Percentiles rank a stretch among this genome's conserved stretches.
Evolutionary conservation across 257 asterid species (phyloP).

Genomic region (Nemophila menziesii): DNA sequence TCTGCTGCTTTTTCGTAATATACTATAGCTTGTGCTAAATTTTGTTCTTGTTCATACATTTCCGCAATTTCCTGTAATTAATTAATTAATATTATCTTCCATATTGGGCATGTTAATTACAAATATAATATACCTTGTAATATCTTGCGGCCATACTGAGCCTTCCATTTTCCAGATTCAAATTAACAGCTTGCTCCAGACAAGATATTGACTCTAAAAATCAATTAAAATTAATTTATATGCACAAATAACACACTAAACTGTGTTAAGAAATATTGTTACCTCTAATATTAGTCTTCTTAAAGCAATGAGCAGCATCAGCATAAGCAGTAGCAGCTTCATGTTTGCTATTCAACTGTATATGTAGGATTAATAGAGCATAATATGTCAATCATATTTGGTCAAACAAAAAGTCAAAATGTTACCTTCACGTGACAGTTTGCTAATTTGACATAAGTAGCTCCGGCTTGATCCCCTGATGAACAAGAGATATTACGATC

Average conservation of each 20-base stretch:
- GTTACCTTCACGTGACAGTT: slow-evolving; percentile 67
- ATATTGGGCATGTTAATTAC: background rate
- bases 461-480: slow-evolving; percentile 94
- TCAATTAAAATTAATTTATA: background rate
- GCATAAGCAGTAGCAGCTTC: slow-evolving; percentile 87
- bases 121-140: slow-evolving; percentile 53
- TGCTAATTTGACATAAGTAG: slow-evolving; percentile 73
- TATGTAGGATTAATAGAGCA: background rate
- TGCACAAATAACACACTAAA: no score
- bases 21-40: slow-evolving; percentile 65
- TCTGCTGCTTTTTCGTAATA: slow-evolving; percentile 90
- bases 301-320: slow-evolving; percentile 87
- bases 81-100: background rate
- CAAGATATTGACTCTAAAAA: slow-evolving; percentile 77
- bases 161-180: slow-evolving; percentile 88
- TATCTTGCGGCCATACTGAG: slow-evolving; percentile 92
- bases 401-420: background rate
- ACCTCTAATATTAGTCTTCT: slow-evolving; percentile 65
- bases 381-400: background rate
- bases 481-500: slow-evolving; percentile 6
- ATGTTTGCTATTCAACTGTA: slow-evolving; percentile 85
- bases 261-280: background rate
- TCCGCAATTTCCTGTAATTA: slow-evolving; percentile 75
- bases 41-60: slow-evolving; percentile 70
- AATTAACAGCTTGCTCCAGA: slow-evolving; percentile 67